Percentiles rank a stretch among this genome's conserved stretches.
These are phyloP conservation scores for Phytophthora ohioensis DNA, from an alignment of 352 stramenopile genomes.

Conservation along the genomic window DNA sequence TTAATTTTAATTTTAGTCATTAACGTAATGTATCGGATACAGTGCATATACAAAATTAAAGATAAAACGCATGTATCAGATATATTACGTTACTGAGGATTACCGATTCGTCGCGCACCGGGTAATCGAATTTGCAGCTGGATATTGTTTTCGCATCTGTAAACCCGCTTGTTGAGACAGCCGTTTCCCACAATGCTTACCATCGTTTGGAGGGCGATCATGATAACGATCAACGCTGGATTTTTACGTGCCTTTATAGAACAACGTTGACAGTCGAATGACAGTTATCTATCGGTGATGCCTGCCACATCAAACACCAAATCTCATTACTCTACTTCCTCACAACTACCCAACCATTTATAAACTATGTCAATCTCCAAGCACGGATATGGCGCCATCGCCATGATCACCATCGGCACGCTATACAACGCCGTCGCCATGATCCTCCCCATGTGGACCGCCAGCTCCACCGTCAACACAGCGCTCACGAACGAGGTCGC, in stretches of 20 bases:
- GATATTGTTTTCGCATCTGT: not conserved
- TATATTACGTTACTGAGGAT: not conserved
- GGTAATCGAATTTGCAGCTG: not conserved
- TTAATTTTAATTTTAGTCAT: too few relatives aligned
- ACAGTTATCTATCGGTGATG: not conserved
- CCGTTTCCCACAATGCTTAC: conserved; percentile 7
- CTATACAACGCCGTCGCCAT: conserved; percentile 30
- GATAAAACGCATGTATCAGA: too few relatives aligned
- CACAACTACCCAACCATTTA: not conserved
- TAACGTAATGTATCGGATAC: too few relatives aligned
- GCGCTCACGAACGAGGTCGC: conserved; percentile 5
- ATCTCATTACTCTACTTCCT: not conserved
- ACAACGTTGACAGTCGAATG: too few relatives aligned
- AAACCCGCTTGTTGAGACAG: too few relatives aligned
- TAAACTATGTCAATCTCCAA: conserved; percentile 16
- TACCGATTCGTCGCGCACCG: not conserved
- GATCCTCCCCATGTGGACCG: conserved; percentile 29
- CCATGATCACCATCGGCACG: conserved; percentile 23
- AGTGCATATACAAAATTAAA: too few relatives aligned
- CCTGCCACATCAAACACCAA: not conserved
- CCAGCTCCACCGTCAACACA: conserved; percentile 25
- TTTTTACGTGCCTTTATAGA: too few relatives aligned
- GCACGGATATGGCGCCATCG: conserved; percentile 24
- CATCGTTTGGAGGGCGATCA: conserved; percentile 35
- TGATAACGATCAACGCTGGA: conserved; percentile 14